These are phyloP conservation scores for Fraxinus ornus DNA, from an alignment of 305 asterid genomes.

Conservation along the genomic window DNA sequence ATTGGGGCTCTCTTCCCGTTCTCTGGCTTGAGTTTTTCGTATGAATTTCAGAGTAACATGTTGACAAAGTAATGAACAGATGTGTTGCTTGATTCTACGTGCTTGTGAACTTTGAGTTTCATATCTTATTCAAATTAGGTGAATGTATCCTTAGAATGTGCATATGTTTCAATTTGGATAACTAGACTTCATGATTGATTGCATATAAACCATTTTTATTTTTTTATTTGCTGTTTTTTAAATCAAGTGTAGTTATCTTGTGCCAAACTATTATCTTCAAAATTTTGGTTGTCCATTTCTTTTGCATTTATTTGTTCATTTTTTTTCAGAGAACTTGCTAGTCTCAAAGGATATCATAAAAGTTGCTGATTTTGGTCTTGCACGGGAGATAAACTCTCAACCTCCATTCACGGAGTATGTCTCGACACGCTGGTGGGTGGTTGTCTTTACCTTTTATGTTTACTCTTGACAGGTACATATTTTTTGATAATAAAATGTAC, in stretches of 20 bases:
- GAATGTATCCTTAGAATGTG: not conserved
- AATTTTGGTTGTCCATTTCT: not conserved
- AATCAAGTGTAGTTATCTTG: not conserved
- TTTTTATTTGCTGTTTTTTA: not conserved
- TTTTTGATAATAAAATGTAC: slow-evolving; percentile 18
- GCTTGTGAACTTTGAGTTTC: slow-evolving; percentile 1
- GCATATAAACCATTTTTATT: not conserved
- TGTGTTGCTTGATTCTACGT: not conserved
- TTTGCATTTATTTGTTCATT: slow-evolving; percentile 22
- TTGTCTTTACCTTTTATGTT: not conserved
- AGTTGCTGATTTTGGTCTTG: slow-evolving; percentile 96
- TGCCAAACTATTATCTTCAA: not conserved
- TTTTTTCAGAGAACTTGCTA: slow-evolving; percentile 68
- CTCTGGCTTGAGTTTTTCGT: not conserved
- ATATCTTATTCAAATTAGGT: not conserved
- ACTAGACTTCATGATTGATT: not conserved
- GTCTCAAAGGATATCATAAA: slow-evolving; percentile 76
- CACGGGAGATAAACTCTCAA: slow-evolving; percentile 78
- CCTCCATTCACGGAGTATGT: slow-evolving; percentile 96
- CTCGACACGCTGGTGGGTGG: slow-evolving; percentile 92
- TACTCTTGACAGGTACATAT: not conserved
- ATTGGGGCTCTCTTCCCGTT: not conserved
- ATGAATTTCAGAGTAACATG: not conserved
- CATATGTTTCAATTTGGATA: not conserved
- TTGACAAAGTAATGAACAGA: not conserved